A percentile compares a stretch with the other conserved stretches of the same genome.
These are phyloP conservation scores for Schizochytrium sp. DNA, from an alignment of 108 stramenopile genomes.

Conservation along the genomic window DNA sequence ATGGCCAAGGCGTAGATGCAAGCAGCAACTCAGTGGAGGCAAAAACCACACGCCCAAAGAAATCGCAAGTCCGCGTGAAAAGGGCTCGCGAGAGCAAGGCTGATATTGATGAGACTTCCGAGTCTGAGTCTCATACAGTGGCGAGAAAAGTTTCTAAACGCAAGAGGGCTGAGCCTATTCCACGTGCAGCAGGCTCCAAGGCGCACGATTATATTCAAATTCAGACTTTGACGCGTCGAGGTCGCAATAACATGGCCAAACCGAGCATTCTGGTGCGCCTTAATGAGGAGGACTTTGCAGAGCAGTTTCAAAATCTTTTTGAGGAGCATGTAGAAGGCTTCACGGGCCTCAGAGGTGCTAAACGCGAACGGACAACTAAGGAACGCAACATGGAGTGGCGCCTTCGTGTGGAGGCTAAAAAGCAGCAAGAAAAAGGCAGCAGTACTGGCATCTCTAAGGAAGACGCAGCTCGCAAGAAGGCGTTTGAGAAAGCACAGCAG, in stretches of 20 bases:
- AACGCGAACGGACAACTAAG: conserved; percentile 15
- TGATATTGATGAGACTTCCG: too few relatives aligned
- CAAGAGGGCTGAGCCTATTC: neutral
- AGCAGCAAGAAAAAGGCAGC: neutral
- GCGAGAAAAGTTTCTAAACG: neutral
- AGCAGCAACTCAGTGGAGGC: too few relatives aligned
- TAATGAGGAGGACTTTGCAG: neutral
- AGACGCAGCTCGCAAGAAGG: neutral
- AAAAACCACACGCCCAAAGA: too few relatives aligned
- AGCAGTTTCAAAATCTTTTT: conserved; percentile 11
- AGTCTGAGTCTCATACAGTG: neutral
- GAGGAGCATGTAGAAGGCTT: conserved; percentile 59
- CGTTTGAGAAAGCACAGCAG: neutral
- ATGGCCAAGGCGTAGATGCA: too few relatives aligned
- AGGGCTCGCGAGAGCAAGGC: too few relatives aligned
- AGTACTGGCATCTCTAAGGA: too few relatives aligned
- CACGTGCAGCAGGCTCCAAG: neutral
- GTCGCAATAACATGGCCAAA: conserved; percentile 30
- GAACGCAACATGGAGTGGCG: conserved; percentile 58
- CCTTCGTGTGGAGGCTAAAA: neutral
- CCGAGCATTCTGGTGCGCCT: conserved; percentile 50
- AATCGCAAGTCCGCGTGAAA: too few relatives aligned
- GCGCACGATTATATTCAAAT: neutral
- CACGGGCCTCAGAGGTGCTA: conserved; percentile 14
- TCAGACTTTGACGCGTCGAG: conserved; percentile 4